These are phyloP conservation scores for Madurella mycetomatis DNA, from an alignment of 2,329 filamentous ascomycete species.

Conservation along the genomic window DNA sequence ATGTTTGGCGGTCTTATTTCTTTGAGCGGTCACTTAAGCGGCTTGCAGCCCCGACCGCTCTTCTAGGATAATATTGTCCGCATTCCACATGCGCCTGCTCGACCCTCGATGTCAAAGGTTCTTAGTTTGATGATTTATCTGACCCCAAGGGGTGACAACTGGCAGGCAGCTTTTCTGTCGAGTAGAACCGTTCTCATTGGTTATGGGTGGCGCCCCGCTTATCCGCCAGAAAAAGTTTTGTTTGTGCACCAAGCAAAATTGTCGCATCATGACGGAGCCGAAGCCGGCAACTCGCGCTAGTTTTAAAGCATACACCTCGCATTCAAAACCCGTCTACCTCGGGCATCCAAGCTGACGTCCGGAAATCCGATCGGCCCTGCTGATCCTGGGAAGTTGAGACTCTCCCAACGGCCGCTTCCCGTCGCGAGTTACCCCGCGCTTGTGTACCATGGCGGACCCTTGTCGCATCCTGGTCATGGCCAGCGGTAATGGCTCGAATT, in stretches of 20 bases:
- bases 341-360: background rate
- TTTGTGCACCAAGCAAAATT: slow-evolving; percentile 6
- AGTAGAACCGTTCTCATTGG: background rate
- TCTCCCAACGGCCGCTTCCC: too few species aligned
- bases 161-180: too few species aligned
- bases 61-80: too few species aligned
- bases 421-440: background rate
- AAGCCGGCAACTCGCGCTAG: background rate
- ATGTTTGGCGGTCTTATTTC: too few species aligned
- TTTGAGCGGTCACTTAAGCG: too few species aligned
- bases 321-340: background rate
- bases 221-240: background rate
- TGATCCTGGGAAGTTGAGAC: too few species aligned
- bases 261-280: slow-evolving; percentile 7
- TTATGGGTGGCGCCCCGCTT: background rate
- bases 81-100: too few species aligned
- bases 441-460: slow-evolving; percentile 18
- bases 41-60: too few species aligned
- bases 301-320: background rate
- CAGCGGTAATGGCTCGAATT: slow-evolving; percentile 71
- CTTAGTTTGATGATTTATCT: too few species aligned
- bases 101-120: too few species aligned
- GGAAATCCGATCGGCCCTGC: background rate
- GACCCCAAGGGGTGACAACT: too few species aligned
- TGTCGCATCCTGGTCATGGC: slow-evolving; percentile 63